A percentile compares a stretch with the other conserved stretches of the same genome.
phyloP scores from a whole-genome alignment of 1,284 basidiomycete genomes.

The Boletus smithii region DNA sequence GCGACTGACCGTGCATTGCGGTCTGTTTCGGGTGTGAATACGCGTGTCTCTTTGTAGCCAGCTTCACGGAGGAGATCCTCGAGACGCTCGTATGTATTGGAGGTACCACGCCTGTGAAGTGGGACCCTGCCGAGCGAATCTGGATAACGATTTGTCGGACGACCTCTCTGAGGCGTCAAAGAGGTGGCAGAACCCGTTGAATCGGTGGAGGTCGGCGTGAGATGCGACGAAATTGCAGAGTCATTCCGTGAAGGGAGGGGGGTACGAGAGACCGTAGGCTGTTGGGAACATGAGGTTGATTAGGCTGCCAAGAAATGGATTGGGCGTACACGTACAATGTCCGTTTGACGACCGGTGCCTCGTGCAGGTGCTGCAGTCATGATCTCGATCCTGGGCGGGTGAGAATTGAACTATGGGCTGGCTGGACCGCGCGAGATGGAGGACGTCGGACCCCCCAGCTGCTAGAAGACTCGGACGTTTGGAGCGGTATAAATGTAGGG shows the following conservation, averaged over 20 bases:
- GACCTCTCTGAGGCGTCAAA: conserved; percentile 40
- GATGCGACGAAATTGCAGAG: conserved; percentile 11
- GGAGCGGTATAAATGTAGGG: conserved; percentile 1
- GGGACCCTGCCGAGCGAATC: conserved; percentile 58
- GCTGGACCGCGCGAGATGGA: neutral
- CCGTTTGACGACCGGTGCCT: conserved; percentile 13
- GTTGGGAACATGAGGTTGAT: conserved; percentile 10
- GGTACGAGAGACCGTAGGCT: conserved; percentile 14
- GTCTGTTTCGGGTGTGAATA: conserved; percentile 81
- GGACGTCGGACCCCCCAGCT: conserved; percentile 9
- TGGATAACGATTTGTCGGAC: conserved; percentile 48
- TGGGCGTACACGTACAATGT: conserved; percentile 16
- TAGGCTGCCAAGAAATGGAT: conserved; percentile 4
- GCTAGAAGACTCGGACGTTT: neutral
- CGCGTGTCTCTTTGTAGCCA: conserved; percentile 85
- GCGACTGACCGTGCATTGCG: conserved; percentile 36
- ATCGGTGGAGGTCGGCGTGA: conserved; percentile 11
- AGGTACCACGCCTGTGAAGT: conserved; percentile 71
- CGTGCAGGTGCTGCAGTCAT: conserved; percentile 19
- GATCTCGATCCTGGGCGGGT: conserved; percentile 4
- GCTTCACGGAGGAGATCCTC: conserved; percentile 82
- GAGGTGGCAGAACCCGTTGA: conserved; percentile 20
- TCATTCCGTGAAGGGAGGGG: conserved; percentile 10
- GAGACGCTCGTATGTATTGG: conserved; percentile 72
- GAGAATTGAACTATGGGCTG: conserved; percentile 1